These are phyloP conservation scores for Erodium texanum DNA, from an alignment of 441 rosid genomes.

Conservation along the genomic window DNA sequence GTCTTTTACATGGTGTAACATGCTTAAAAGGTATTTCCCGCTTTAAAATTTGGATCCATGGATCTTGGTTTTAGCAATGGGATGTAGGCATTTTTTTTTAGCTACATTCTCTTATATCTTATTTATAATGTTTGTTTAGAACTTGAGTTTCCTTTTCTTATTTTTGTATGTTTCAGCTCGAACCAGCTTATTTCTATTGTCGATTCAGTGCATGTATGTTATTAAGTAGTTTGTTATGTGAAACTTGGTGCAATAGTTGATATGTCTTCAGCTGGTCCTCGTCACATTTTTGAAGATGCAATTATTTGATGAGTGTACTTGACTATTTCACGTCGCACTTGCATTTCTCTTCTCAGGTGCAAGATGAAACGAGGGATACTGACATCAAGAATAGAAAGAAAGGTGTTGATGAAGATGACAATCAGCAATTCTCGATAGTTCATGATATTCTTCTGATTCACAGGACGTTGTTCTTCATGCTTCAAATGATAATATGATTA, in stretches of 20 bases:
- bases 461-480: neutral
- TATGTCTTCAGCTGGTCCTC: neutral
- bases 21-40: no score
- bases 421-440: constrained; percentile 62
- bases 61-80: no score
- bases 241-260: constrained; percentile 3
- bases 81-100: no score
- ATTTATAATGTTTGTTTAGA: no score
- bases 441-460: neutral
- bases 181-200: constrained; percentile 93
- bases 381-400: constrained; percentile 81
- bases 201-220: constrained; percentile 85
- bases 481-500: neutral
- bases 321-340: constrained; percentile 3
- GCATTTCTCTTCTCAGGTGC: constrained; percentile 37
- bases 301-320: neutral
- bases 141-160: no score
- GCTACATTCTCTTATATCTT: no score
- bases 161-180: no score
- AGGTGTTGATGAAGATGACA: constrained; percentile 71
- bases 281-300: neutral
- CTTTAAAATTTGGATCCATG: no score
- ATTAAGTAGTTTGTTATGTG: constrained; percentile 8
- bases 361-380: constrained; percentile 69
- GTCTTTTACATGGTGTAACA: no score